Percentiles rank a stretch among this genome's conserved stretches.
Evolutionary conservation across 2,329 filamentous ascomycete species (phyloP).

Genomic region (Hypoxylon sp.): DNA sequence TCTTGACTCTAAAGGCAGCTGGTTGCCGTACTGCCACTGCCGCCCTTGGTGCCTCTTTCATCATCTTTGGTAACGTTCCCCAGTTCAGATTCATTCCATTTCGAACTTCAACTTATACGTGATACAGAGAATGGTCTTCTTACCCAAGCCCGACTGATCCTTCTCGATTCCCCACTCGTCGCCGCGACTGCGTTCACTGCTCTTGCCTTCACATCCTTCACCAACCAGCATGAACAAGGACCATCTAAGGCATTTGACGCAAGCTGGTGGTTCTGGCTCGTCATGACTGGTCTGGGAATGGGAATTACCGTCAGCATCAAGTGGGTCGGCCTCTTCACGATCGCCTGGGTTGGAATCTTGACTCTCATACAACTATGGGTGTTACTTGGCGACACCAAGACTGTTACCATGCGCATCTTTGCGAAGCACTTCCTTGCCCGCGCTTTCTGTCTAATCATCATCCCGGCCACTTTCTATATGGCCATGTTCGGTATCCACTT

Average conservation of each 20-base stretch:
- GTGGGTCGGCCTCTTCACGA: constrained; percentile 99
- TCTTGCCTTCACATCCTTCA: constrained; percentile 91
- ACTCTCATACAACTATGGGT: constrained; percentile 96
- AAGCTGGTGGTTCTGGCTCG: constrained; percentile 98
- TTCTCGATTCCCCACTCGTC: constrained; percentile 95
- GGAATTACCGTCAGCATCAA: constrained; percentile 96
- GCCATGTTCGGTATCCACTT: constrained; percentile 99
- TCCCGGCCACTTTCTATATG: constrained; percentile 92
- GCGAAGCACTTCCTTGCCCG: constrained; percentile 95
- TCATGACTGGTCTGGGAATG: constrained; percentile 86
- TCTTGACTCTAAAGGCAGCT: constrained; percentile 90
- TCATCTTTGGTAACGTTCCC: constrained; percentile 86
- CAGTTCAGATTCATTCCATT: constrained; percentile 34
- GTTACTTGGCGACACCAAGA: constrained; percentile 88
- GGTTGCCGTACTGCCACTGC: constrained; percentile 92
- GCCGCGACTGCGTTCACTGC: constrained; percentile 94
- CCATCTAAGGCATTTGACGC: constrained; percentile 88
- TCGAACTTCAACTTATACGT: constrained; percentile 24
- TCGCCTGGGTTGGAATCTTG: constrained; percentile 95
- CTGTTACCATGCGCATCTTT: constrained; percentile 87
- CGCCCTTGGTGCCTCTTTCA: constrained; percentile 83
- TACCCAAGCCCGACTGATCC: constrained; percentile 94
- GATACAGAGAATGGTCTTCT: constrained; percentile 89
- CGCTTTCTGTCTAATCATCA: constrained; percentile 89
- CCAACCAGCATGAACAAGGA: constrained; percentile 95